These are phyloP conservation scores for Aspergillus quadrilineatus DNA, from an alignment of 2,329 filamentous ascomycete species.

Conservation along the genomic window DNA sequence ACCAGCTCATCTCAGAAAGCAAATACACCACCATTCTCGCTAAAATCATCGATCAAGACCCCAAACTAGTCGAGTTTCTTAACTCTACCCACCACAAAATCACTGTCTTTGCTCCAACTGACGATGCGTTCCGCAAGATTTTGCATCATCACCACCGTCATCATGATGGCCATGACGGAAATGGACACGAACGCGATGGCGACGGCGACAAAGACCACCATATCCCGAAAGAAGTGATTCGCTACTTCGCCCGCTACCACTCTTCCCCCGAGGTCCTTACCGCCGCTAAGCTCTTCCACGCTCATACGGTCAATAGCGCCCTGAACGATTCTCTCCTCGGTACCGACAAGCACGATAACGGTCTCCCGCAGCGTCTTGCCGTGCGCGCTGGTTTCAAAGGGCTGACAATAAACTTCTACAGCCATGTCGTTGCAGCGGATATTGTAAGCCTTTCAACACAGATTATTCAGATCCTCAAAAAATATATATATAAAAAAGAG, in stretches of 20 bases:
- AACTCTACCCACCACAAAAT: constrained; percentile 73
- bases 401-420: constrained; percentile 74
- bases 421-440: constrained; percentile 67
- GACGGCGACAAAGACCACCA: constrained; percentile 39
- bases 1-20: constrained; percentile 72
- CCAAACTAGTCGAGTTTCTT: constrained; percentile 68
- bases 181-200: background rate
- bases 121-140: constrained; percentile 71
- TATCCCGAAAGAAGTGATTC: constrained; percentile 68
- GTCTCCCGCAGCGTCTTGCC: constrained; percentile 68
- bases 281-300: constrained; percentile 62
- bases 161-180: background rate
- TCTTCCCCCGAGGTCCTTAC: constrained; percentile 67
- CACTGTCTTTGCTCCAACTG: constrained; percentile 77
- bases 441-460: constrained; percentile 53
- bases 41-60: constrained; percentile 70
- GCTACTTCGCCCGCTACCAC: constrained; percentile 72
- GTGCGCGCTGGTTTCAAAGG: constrained; percentile 64
- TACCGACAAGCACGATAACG: constrained; percentile 24
- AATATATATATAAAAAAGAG: background rate
- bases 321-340: constrained; percentile 51
- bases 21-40: constrained; percentile 77
- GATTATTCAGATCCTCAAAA: background rate
- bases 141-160: constrained; percentile 41
- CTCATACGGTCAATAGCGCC: constrained; percentile 72